Conservation (phyloP, 306 rosid species). For the Quercus rubra region DNA sequence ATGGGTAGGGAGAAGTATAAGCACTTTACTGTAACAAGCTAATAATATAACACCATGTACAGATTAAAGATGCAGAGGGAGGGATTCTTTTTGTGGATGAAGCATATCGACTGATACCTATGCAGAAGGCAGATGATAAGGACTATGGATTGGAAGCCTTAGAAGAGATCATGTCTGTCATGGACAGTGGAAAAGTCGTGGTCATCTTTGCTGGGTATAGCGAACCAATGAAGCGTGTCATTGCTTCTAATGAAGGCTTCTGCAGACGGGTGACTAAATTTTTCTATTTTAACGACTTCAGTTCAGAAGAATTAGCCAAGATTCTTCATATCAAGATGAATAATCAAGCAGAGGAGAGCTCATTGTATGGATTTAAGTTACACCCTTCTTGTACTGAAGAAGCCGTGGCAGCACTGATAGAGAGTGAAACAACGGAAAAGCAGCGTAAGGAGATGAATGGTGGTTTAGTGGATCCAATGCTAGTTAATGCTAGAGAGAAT, state of each 20-base stretch:
- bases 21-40: constrained; percentile 6
- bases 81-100: constrained; percentile 96
- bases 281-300: constrained; percentile 78
- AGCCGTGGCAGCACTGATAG: constrained; percentile 58
- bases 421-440: constrained; percentile 60
- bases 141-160: constrained; percentile 96
- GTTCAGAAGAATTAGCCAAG: constrained; percentile 66
- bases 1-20: not conserved
- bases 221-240: constrained; percentile 92
- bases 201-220: constrained; percentile 94
- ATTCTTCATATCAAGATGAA: constrained; percentile 85
- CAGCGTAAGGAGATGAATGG: constrained; percentile 85
- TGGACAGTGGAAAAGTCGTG: constrained; percentile 90
- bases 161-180: constrained; percentile 98
- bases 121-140: constrained; percentile 92
- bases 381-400: constrained; percentile 62
- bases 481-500: constrained; percentile 83
- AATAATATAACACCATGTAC: constrained; percentile 18
- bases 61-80: constrained; percentile 93
- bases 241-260: constrained; percentile 88
- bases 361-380: constrained; percentile 80
- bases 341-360: constrained; percentile 56
- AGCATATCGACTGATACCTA: constrained; percentile 88
- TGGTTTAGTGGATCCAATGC: constrained; percentile 74
- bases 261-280: constrained; percentile 94